Evolutionary conservation across 1,139 yeast genomes (phyloP), one percentile per base, ranked within the genome.

Genomic region (Hemisphaericaspora subhashii): DNA sequence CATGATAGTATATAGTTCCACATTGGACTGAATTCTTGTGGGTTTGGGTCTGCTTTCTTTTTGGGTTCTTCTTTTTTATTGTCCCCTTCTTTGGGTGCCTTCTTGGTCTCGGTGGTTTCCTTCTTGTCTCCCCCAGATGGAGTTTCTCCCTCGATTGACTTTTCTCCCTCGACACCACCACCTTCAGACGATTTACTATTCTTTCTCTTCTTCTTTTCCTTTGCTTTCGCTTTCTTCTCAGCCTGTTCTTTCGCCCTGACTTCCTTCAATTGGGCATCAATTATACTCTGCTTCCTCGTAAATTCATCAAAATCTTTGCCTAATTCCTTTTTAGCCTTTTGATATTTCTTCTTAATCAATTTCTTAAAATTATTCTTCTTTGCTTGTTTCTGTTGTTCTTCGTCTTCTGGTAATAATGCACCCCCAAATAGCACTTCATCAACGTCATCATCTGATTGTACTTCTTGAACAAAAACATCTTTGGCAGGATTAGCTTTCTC

Each of bases 1-100:
- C 71, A 66, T 11, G 72, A 63, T 22, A 68, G 55, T 8, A 67
- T 36, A 41, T 63, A 64, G 42, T 61, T 65, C 74, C 74, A 68
- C 5, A 57, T 44, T 2, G 73, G 73, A 39, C 57, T 59, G 45
- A 65, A 67, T n/a, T 58, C 32, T 29, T 11, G 17, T 48, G 4
- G 61, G 33, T n/a, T 15, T 15, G 33, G 6, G 6, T 30, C 11
- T 18, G 34, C 12, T 18, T 14, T 8, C 26, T 15, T 26, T 28
- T 16, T 32, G 16, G 28, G 6, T 7, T 14, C 23, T 10, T 14
- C 33, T 12, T 34, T 29, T 14, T 14, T 35, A 13, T 42, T 46
- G 23, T 47, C 47, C 8, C 47, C 47, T 22, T 44, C 50, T 14
- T 35, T 40, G 15, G 22, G 8, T 6, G 29, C 16, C 29, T 5